Percentiles rank a stretch among this genome's conserved stretches.
phyloP scores from a whole-genome alignment of 257 asterid species.

The Gardenia jasminoides region DNA sequence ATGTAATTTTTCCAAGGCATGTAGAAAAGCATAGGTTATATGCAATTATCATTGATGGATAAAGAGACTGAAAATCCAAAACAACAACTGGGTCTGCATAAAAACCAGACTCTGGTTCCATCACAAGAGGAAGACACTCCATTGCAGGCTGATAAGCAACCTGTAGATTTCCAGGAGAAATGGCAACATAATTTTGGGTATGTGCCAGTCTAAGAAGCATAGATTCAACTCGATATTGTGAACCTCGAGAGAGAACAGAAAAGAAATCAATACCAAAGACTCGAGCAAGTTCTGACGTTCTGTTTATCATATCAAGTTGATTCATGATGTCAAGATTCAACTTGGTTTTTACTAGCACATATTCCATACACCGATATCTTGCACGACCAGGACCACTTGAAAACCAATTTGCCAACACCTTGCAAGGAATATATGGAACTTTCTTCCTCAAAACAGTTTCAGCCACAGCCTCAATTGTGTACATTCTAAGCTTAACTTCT shows the following conservation, averaged over 20 bases:
- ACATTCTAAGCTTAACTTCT: slow-evolving; percentile 84
- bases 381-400: slow-evolving; percentile 85
- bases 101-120: slow-evolving; percentile 97
- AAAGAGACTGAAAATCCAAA: slow-evolving; percentile 94
- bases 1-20: slow-evolving; percentile 77
- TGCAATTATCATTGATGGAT: slow-evolving; percentile 96
- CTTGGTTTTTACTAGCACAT: slow-evolving; percentile 66
- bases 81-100: slow-evolving; percentile 92
- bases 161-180: slow-evolving; percentile 91
- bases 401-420: slow-evolving; percentile 78
- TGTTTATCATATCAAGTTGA: slow-evolving; percentile 88
- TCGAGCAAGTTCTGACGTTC: slow-evolving; percentile 98
- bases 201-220: slow-evolving; percentile 91
- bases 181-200: slow-evolving; percentile 87
- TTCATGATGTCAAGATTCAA: slow-evolving; percentile 75
- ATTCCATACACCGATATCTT: slow-evolving; percentile 71
- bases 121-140: slow-evolving; percentile 96
- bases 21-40: slow-evolving; percentile 94
- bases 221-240: slow-evolving; percentile 96
- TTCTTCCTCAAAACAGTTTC: slow-evolving; percentile 84
- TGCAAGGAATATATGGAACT: slow-evolving; percentile 68
- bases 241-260: slow-evolving; percentile 93
- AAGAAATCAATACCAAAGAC: slow-evolving; percentile 95
- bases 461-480: slow-evolving; percentile 82
- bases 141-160: slow-evolving; percentile 96